phyloP scores from a whole-genome alignment of 139 green algal species.

The Astrephomene gubernaculifera region DNA sequence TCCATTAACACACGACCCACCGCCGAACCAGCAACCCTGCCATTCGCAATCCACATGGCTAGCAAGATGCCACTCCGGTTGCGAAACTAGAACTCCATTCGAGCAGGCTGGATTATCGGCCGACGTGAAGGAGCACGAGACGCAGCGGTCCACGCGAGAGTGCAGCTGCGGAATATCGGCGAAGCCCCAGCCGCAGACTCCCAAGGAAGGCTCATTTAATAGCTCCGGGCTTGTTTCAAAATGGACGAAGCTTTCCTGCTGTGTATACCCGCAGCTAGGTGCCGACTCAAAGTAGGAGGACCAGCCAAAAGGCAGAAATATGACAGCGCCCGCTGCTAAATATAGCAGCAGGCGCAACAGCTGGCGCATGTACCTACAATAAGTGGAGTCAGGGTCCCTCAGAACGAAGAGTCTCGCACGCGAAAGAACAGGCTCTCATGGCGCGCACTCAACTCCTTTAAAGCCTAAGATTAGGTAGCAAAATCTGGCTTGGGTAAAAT shows the following conservation, averaged over 20 bases:
- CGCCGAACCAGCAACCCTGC: conserved; percentile 17
- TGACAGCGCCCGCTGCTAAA: conserved; percentile 24
- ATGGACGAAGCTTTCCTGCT: conserved; percentile 5
- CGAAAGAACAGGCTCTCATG: too few relatives aligned
- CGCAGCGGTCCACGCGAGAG: conserved; percentile 24
- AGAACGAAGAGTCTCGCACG: too few relatives aligned
- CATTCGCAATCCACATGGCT: conserved; percentile 8
- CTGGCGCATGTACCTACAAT: conserved; percentile 43
- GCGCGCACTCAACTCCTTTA: too few relatives aligned
- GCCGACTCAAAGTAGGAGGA: conserved; percentile 9
- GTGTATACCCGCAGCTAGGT: conserved; percentile 3
- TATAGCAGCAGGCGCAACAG: conserved; percentile 43
- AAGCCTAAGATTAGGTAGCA: too few relatives aligned
- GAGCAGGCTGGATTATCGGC: background rate
- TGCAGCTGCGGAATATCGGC: background rate
- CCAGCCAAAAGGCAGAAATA: background rate
- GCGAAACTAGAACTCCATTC: background rate
- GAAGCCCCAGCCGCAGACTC: conserved; percentile 42
- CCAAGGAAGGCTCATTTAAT: background rate
- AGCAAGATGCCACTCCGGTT: conserved; percentile 21
- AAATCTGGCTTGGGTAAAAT: too few relatives aligned
- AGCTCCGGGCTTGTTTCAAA: conserved; percentile 33
- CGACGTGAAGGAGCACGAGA: conserved; percentile 38
- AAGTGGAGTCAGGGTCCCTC: too few relatives aligned
- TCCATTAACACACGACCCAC: background rate